These are phyloP conservation scores for Malassezia restricta DNA, from an alignment of 1,284 basidiomycete genomes.

Conservation along the genomic window DNA sequence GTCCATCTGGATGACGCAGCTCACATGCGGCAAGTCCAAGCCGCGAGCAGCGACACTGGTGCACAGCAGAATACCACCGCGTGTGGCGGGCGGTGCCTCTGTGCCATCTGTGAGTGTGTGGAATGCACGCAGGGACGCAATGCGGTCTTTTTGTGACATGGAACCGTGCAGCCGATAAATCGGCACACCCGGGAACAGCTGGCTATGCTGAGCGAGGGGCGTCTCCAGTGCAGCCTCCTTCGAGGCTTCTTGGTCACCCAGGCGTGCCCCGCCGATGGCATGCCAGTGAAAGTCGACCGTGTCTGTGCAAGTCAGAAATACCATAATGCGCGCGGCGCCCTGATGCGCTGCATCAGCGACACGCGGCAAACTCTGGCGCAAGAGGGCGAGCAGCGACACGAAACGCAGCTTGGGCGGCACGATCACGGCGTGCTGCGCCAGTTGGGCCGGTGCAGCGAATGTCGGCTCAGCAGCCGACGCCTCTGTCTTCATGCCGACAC, in stretches of 20 bases:
- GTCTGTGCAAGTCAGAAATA: conserved; percentile 92
- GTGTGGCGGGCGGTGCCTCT: not conserved
- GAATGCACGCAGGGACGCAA: conserved; percentile 71
- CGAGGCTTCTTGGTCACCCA: conserved; percentile 51
- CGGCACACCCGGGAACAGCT: conserved; percentile 58
- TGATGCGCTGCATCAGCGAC: conserved; percentile 44
- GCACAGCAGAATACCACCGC: conserved; percentile 64
- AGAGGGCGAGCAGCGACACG: conserved; percentile 74
- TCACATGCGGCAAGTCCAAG: conserved; percentile 88
- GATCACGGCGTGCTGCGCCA: conserved; percentile 84
- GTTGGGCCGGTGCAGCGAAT: conserved; percentile 86
- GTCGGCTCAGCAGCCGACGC: conserved; percentile 4
- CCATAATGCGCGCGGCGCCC: conserved; percentile 57
- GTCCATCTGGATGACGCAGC: conserved; percentile 89
- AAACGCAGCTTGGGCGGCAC: conserved; percentile 83
- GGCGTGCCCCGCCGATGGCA: conserved; percentile 64
- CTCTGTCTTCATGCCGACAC: conserved; percentile 24
- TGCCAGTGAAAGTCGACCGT: conserved; percentile 95
- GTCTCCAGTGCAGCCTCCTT: conserved; percentile 8
- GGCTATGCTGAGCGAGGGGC: conserved; percentile 49
- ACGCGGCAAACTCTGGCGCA: conserved; percentile 53
- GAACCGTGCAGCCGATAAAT: conserved; percentile 92
- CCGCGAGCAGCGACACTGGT: conserved; percentile 95
- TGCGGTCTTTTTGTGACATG: conserved; percentile 66
- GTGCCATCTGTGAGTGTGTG: conserved; percentile 45